A percentile compares a stretch with the other conserved stretches of the same genome.
phyloP scores from a whole-genome alignment of 495 filamentous ascomycete species.

The Tuber magnatum region DNA sequence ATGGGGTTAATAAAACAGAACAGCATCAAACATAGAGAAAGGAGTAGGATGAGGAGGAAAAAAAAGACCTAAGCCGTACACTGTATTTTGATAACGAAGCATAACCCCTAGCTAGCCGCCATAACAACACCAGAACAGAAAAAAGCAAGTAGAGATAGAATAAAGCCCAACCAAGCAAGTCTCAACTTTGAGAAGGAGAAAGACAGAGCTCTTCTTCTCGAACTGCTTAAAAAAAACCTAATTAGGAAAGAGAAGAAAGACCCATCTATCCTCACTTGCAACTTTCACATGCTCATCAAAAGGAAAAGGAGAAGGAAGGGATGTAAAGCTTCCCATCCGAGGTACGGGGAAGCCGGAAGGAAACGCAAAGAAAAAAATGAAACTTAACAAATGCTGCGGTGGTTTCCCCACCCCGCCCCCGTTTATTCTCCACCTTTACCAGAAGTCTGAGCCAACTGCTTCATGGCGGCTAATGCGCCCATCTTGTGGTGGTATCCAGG shows the following conservation, averaged over 20 bases:
- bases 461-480: conserved; percentile 88
- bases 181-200: neutral
- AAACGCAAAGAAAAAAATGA: conserved; percentile 7
- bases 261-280: neutral
- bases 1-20: neutral
- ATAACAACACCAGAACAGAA: neutral
- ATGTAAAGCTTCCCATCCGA: neutral
- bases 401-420: neutral
- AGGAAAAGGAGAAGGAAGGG: neutral
- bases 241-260: neutral
- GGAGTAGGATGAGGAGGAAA: neutral
- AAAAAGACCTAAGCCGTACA: neutral
- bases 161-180: neutral
- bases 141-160: neutral
- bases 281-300: neutral
- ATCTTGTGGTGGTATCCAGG: conserved; percentile 89
- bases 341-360: neutral
- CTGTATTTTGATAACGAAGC: neutral
- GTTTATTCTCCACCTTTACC: conserved; percentile 33
- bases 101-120: neutral
- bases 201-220: neutral
- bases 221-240: neutral
- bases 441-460: conserved; percentile 45
- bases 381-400: neutral
- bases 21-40: neutral